Evolutionary conservation across 1,284 basidiomycete species (phyloP).

Genomic region (Cerrena zonata): DNA sequence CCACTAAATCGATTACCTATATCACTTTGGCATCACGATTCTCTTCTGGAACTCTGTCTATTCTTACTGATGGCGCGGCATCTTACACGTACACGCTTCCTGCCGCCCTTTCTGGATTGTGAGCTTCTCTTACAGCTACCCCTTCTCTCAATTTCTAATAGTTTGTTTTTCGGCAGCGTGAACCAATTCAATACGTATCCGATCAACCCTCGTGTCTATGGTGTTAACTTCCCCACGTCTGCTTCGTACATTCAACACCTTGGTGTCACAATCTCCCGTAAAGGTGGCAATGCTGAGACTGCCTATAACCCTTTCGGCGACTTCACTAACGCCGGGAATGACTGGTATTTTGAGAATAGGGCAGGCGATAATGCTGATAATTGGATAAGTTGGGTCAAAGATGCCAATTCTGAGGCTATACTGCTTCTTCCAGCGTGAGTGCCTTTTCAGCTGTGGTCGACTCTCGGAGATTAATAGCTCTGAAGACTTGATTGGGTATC

Average conservation of each 20-base stretch:
- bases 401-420: slow-evolving; percentile 37
- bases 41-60: slow-evolving; percentile 34
- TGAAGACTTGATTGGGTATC: slow-evolving; percentile 39
- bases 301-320: slow-evolving; percentile 46
- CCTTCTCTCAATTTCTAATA: not conserved
- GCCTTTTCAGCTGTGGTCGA: not conserved
- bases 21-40: slow-evolving; percentile 35
- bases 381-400: slow-evolving; percentile 43
- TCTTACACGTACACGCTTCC: slow-evolving; percentile 39
- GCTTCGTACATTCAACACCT: slow-evolving; percentile 40
- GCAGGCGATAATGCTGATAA: slow-evolving; percentile 35
- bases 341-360: slow-evolving; percentile 52
- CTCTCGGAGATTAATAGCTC: slow-evolving; percentile 1
- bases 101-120: slow-evolving; percentile 29
- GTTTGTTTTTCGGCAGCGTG: slow-evolving; percentile 25
- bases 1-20: slow-evolving; percentile 42
- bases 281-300: slow-evolving; percentile 51
- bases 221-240: slow-evolving; percentile 45
- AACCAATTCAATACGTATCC: slow-evolving; percentile 30
- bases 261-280: slow-evolving; percentile 43
- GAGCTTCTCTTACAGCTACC: not conserved
- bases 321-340: slow-evolving; percentile 47
- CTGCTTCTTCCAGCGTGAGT: slow-evolving; percentile 45
- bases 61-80: slow-evolving; percentile 33
- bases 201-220: slow-evolving; percentile 43